Percentiles rank a stretch among this genome's conserved stretches.
phyloP scores from a whole-genome alignment of 2,329 filamentous ascomycete species.

The Cordyceps farinosa region DNA sequence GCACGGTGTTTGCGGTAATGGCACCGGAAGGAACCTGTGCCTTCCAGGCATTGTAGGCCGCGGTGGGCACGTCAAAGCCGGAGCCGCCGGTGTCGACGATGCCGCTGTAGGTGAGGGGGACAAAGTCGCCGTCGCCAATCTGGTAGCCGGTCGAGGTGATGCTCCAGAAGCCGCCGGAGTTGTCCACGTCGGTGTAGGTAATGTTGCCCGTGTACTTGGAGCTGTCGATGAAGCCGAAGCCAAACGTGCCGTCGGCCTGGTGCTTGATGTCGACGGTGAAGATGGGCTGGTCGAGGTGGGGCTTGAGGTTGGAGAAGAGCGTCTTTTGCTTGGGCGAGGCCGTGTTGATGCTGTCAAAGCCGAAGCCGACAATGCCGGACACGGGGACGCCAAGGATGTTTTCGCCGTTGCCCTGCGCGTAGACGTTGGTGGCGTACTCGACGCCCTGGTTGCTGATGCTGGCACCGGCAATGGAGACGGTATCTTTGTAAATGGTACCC shows the following conservation, averaged over 20 bases:
- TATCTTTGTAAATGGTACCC: conserved; percentile 43
- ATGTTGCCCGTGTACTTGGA: conserved; percentile 61
- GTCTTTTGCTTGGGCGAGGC: conserved; percentile 42
- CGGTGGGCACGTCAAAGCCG: conserved; percentile 54
- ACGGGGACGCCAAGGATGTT: conserved; percentile 37
- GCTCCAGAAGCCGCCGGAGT: conserved; percentile 61
- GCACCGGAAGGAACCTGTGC: conserved; percentile 17
- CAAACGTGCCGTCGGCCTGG: conserved; percentile 59
- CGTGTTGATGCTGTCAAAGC: conserved; percentile 41
- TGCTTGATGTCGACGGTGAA: conserved; percentile 68
- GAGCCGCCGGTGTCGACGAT: conserved; percentile 60
- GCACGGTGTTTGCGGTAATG: conserved; percentile 34
- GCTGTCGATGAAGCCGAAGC: conserved; percentile 68
- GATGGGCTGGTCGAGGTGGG: conserved; percentile 34
- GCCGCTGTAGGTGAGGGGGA: conserved; percentile 41
- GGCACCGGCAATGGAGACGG: conserved; percentile 41
- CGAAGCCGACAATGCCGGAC: conserved; percentile 28
- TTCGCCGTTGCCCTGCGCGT: conserved; percentile 39
- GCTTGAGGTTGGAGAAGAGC: conserved; percentile 36
- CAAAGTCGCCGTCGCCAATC: conserved; percentile 21
- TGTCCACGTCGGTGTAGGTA: conserved; percentile 59
- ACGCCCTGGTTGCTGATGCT: conserved; percentile 41
- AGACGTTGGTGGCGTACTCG: conserved; percentile 41
- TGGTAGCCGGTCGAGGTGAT: conserved; percentile 25
- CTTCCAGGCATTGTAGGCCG: conserved; percentile 17